phyloP scores from a whole-genome alignment of 306 rosid genomes.

The Corylus heterophylla region DNA sequence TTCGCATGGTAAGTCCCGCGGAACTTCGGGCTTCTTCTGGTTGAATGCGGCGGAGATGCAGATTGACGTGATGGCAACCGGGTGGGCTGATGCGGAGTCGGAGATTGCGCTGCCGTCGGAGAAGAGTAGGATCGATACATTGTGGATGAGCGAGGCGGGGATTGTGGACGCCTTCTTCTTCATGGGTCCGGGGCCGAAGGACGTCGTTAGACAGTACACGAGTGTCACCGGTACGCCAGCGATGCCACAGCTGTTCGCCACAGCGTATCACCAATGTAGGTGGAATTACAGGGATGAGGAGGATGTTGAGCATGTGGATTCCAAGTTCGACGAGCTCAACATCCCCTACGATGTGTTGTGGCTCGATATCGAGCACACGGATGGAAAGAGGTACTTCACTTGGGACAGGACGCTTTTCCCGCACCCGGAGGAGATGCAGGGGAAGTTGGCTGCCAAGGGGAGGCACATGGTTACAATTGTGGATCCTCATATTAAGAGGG shows the following conservation, averaged over 20 bases:
- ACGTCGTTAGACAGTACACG: slow-evolving; percentile 74
- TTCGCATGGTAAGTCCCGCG: slow-evolving; percentile 73
- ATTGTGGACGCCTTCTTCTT: slow-evolving; percentile 82
- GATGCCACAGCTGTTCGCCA: slow-evolving; percentile 84
- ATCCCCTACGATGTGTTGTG: slow-evolving; percentile 96
- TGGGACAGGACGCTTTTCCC: slow-evolving; percentile 86
- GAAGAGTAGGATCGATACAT: slow-evolving; percentile 66
- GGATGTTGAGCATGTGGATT: slow-evolving; percentile 88
- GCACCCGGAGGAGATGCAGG: slow-evolving; percentile 95
- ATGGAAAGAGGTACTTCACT: slow-evolving; percentile 87
- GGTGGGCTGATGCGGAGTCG: slow-evolving; percentile 82
- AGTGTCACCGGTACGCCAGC: slow-evolving; percentile 74
- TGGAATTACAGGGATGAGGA: slow-evolving; percentile 97
- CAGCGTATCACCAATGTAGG: slow-evolving; percentile 89
- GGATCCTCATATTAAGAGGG: slow-evolving; percentile 96
- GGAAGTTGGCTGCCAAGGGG: slow-evolving; percentile 72
- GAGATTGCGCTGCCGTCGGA: slow-evolving; percentile 67
- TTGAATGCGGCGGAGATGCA: slow-evolving; percentile 98
- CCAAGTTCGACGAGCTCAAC: slow-evolving; percentile 81
- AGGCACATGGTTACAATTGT: slow-evolving; percentile 93
- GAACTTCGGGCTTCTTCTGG: slow-evolving; percentile 89
- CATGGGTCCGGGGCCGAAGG: slow-evolving; percentile 82
- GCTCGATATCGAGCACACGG: slow-evolving; percentile 98
- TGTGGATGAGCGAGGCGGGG: slow-evolving; percentile 98
- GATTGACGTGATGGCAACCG: slow-evolving; percentile 81